Evolutionary conservation across 2,329 filamentous ascomycete species (phyloP), one percentile per base, ranked within the genome.

Genomic region (Tolypocladium sp.): DNA sequence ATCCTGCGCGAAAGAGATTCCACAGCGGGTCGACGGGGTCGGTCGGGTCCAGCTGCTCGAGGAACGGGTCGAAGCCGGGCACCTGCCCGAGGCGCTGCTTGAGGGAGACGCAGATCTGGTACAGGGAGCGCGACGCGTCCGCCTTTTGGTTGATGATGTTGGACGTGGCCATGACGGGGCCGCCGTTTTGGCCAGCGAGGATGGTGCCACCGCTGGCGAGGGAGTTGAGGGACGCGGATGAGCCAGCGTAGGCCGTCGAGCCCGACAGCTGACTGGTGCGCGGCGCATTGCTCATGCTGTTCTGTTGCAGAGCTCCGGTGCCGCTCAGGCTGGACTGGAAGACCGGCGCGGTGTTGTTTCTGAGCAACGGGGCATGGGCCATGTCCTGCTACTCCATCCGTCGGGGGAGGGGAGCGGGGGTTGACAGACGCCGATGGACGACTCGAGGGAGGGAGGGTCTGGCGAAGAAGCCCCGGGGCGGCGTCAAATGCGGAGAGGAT

Each of bases 131-230:
- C 59, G 90, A 91, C 64, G 94, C 92, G 72, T 96, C 92, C 71
- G 92, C 94, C 72, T 91, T 90, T 74, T 93, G 90, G 76, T 99
- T 99, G 80, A 99, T 96, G 73, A 99, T 96, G 74, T 96, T 97
- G 73, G 90, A 84, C 61, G 89, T 91, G 61, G 92, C 89, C 68
- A 91, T 78, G 62, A 92, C 83, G 61, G 84, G 84, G 53, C 85
- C 85, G 61, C 79, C 74, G 61, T 74, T 83, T 54, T 80, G 76
- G 12, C 68, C 63, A 10, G 57, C 74, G 62, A 74, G 70, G 35
- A 76, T 65, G 38, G 79, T 80, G 35, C 75, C 67, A 15, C 74
- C 69, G 65, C 73, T 80, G 52, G 74, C 70, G 55, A 84, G 71
- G 2, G 81, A 79, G 62, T 72, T 75, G 52, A 84, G 70, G 17